These are phyloP conservation scores for Sclerotiophoma versabilis DNA, from an alignment of 2,329 filamentous ascomycete genomes.

Conservation along the genomic window DNA sequence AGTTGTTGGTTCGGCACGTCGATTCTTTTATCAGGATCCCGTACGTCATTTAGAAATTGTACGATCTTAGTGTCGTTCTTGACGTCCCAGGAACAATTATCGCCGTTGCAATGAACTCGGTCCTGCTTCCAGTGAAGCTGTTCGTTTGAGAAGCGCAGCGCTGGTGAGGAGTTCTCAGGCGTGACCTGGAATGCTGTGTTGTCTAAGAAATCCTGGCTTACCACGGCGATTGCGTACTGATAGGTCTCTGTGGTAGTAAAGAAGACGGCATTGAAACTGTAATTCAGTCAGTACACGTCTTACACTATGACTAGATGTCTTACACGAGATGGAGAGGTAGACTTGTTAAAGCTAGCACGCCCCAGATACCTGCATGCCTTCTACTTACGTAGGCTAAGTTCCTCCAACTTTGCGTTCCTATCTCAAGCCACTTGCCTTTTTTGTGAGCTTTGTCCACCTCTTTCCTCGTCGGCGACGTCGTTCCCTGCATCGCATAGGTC, in stretches of 20 bases:
- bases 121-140: background rate
- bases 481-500: slow-evolving; percentile 32
- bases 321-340: slow-evolving; percentile 29
- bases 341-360: slow-evolving; percentile 17
- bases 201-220: slow-evolving; percentile 9
- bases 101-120: slow-evolving; percentile 3
- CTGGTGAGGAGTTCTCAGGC: slow-evolving; percentile 18
- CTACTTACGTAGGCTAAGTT: slow-evolving; percentile 21
- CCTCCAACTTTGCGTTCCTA: slow-evolving; percentile 24
- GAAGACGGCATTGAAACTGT: slow-evolving; percentile 27
- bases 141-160: slow-evolving; percentile 8
- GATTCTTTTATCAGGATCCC: background rate
- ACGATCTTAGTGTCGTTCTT: slow-evolving; percentile 6
- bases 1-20: background rate
- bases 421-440: slow-evolving; percentile 33
- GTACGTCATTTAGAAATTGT: slow-evolving; percentile 16
- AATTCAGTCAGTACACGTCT: background rate
- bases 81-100: slow-evolving; percentile 15
- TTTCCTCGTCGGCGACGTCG: slow-evolving; percentile 28
- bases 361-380: slow-evolving; percentile 19
- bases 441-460: slow-evolving; percentile 33
- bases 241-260: slow-evolving; percentile 25
- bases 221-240: slow-evolving; percentile 26
- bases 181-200: slow-evolving; percentile 18
- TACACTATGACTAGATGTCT: background rate